Evolutionary conservation across 805 yeast genomes (phyloP), one percentile per base, ranked within the genome.

Genomic region (Yarrowia sp.): DNA sequence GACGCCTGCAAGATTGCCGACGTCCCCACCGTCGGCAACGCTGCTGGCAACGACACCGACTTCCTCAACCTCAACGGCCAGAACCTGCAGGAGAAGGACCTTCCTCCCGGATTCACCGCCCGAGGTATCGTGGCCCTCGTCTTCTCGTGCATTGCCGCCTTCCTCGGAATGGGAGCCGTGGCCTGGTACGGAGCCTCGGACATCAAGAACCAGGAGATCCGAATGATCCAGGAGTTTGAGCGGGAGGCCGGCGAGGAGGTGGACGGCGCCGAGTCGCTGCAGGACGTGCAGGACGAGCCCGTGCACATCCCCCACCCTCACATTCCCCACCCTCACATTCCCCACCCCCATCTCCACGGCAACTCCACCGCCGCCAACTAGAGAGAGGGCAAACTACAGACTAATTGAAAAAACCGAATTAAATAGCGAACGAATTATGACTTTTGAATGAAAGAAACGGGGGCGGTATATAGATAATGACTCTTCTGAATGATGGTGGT

Each of bases 101-200:
- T 95, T 75, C 98, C 98, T 56, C 77, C 83, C 55, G 98, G 98
- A 19, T 95, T 95, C 86, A 94, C 98, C 64, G 91, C 97, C 69
- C 88, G 89, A 77, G 99, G 99, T 82, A 88, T 89, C 77, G 97
- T 94, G 67, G 98, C 98, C 12, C 82, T 95, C 79, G 94, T 89
- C 19, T 94, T 95, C 84, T 91, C 97, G 8, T 86, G 91, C 83
- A 75, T 94, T 73, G 86, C 97, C 63, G 99, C 95, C 76, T 77
- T 91, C 71, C 79, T 91, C 19, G 99, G 99, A 79, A 81, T 93
- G 80, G 82, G 81, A 69, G 84, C 89, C 73, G 91, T 95, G 75
- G 84, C 89, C 61, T 75, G 87, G 78, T 95, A 94, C 80, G 99
- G 99, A 81, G 79, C 90, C 82, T 83, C 92, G 75, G 98, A 93